Conservation (phyloP, 768 basidiomycete genomes). For the Amanita pseudoporphyria region DNA sequence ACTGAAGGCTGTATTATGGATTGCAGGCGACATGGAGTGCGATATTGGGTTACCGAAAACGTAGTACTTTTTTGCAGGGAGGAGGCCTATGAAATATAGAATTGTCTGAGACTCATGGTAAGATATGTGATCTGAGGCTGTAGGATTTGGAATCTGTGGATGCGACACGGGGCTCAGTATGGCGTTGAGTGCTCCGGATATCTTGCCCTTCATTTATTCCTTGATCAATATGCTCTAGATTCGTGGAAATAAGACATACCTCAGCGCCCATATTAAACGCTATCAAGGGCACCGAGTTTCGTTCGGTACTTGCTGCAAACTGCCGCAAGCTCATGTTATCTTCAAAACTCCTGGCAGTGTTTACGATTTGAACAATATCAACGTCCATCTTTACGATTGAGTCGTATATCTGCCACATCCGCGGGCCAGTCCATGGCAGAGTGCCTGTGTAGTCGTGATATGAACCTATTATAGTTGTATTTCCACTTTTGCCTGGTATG, state of each 20-base stretch:
- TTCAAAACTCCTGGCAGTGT: slow-evolving; percentile 45
- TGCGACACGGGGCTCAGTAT: slow-evolving; percentile 72
- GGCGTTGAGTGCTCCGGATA: slow-evolving; percentile 63
- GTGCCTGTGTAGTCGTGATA: slow-evolving; percentile 67
- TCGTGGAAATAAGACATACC: slow-evolving; percentile 6
- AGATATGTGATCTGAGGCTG: slow-evolving; percentile 69
- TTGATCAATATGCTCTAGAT: background rate
- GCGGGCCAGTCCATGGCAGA: slow-evolving; percentile 51
- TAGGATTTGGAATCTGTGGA: slow-evolving; percentile 49
- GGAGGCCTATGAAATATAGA: slow-evolving; percentile 51
- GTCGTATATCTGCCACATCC: slow-evolving; percentile 41
- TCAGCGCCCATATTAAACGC: slow-evolving; percentile 70
- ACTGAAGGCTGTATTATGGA: slow-evolving; percentile 67
- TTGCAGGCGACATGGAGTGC: slow-evolving; percentile 62
- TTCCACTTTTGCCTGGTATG: slow-evolving; percentile 40
- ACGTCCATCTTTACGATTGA: slow-evolving; percentile 39
- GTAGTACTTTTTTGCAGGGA: slow-evolving; percentile 51
- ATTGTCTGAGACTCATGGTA: slow-evolving; percentile 58
- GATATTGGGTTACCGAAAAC: slow-evolving; percentile 65
- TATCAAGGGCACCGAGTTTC: slow-evolving; percentile 48
- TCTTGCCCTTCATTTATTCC: slow-evolving; percentile 39
- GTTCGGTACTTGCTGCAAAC: slow-evolving; percentile 37
- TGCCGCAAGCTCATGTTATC: slow-evolving; percentile 55
- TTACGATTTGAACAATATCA: slow-evolving; percentile 66
- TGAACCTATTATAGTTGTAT: slow-evolving; percentile 60